A percentile compares a stretch with the other conserved stretches of the same genome.
Conservation (phyloP, 768 basidiomycete species). For the Naganishia vishniacii region DNA sequence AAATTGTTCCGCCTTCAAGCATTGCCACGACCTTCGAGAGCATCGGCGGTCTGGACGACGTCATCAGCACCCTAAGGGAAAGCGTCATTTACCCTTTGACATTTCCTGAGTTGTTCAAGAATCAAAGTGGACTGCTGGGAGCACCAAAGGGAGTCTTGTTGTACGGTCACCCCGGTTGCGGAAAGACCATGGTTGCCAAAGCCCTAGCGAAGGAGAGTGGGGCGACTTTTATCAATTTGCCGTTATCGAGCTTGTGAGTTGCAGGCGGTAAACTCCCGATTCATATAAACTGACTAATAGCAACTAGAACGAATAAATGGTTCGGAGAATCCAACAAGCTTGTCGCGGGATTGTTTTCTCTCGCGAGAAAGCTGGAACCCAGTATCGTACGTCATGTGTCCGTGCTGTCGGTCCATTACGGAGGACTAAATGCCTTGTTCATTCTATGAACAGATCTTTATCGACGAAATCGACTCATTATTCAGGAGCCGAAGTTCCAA, state of each 20-base stretch:
- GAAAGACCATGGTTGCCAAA: constrained; percentile 99
- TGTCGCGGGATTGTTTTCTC: constrained; percentile 85
- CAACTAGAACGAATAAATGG: constrained; percentile 53
- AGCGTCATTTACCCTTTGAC: constrained; percentile 91
- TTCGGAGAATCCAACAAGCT: constrained; percentile 91
- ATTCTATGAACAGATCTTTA: constrained; percentile 63
- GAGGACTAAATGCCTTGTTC: background rate
- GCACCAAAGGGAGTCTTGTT: constrained; percentile 95
- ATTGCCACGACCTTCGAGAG: constrained; percentile 54
- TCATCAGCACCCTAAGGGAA: constrained; percentile 83
- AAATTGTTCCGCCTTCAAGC: constrained; percentile 60
- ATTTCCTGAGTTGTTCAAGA: constrained; percentile 79
- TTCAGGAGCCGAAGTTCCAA: constrained; percentile 76
- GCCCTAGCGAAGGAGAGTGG: constrained; percentile 95
- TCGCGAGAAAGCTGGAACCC: constrained; percentile 88
- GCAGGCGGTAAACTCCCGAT: background rate
- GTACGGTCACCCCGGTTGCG: constrained; percentile 95
- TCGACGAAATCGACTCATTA: constrained; percentile 97
- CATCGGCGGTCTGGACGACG: constrained; percentile 87
- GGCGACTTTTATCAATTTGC: constrained; percentile 90
- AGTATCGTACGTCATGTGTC: constrained; percentile 57
- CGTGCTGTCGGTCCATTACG: background rate
- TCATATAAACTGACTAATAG: background rate
- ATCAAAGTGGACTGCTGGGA: constrained; percentile 69
- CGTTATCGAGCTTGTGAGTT: constrained; percentile 59